Evolutionary conservation across 805 yeast genomes (phyloP).

Genomic region (Kuraishia hungarica): DNA sequence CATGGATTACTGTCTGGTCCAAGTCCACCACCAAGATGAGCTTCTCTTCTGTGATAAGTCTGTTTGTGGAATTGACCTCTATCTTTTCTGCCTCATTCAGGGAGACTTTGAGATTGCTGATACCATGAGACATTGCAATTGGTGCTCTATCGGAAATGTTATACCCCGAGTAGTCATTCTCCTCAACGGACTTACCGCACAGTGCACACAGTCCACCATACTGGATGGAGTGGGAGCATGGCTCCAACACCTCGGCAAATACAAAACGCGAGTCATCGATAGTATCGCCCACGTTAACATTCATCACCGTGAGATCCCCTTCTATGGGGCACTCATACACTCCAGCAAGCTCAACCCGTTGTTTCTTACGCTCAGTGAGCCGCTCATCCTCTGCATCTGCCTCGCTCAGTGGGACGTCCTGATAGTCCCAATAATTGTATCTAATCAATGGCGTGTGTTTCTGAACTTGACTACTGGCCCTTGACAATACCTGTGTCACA

Average conservation of each 20-base stretch:
- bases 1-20: conserved; percentile 96
- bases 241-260: conserved; percentile 58
- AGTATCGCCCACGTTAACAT: conserved; percentile 50
- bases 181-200: conserved; percentile 77
- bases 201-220: conserved; percentile 92
- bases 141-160: conserved; percentile 69
- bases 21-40: conserved; percentile 89
- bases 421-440: conserved; percentile 62
- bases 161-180: conserved; percentile 67
- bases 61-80: conserved; percentile 56
- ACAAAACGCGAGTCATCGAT: conserved; percentile 36
- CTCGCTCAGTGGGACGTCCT: conserved; percentile 43
- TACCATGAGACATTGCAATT: conserved; percentile 83
- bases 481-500: conserved; percentile 38
- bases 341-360: conserved; percentile 59
- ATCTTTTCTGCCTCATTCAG: conserved; percentile 80
- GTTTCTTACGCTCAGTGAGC: conserved; percentile 32
- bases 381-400: conserved; percentile 20
- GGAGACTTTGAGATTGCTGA: conserved; percentile 75
- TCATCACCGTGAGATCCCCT: conserved; percentile 50
- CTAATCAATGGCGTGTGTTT: conserved; percentile 48
- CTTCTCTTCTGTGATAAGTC: conserved; percentile 54
- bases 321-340: conserved; percentile 78
- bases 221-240: conserved; percentile 88
- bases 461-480: conserved; percentile 34